These are phyloP conservation scores for Eucommia ulmoides DNA, from an alignment of 257 asterid species.

Conservation along the genomic window DNA sequence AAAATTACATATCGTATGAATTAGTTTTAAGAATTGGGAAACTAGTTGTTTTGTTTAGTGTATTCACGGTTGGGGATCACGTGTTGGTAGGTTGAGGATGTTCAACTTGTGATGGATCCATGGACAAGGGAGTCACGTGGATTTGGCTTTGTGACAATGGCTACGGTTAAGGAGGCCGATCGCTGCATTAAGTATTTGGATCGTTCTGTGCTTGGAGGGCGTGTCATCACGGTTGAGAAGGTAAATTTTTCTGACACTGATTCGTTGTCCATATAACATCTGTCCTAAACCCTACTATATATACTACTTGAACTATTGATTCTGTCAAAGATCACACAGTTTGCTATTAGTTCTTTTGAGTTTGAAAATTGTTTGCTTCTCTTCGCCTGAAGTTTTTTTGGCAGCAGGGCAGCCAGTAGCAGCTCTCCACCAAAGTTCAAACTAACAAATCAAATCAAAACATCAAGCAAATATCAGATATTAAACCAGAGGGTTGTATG, in stretches of 20 bases:
- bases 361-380: slow-evolving; percentile 28
- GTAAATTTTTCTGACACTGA: slow-evolving; percentile 16
- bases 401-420: slow-evolving; percentile 91
- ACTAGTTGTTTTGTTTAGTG: background rate
- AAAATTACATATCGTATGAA: no score
- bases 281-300: no score
- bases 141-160: slow-evolving; percentile 85
- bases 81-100: slow-evolving; percentile 48
- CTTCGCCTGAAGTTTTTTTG: slow-evolving; percentile 58
- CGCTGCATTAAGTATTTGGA: slow-evolving; percentile 75
- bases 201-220: slow-evolving; percentile 73
- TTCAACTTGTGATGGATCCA: slow-evolving; percentile 79
- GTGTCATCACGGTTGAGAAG: slow-evolving; percentile 92
- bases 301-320: background rate
- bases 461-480: slow-evolving; percentile 59
- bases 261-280: slow-evolving; percentile 1
- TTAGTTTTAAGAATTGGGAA: no score
- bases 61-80: background rate
- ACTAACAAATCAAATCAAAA: slow-evolving; percentile 62
- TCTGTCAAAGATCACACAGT: background rate
- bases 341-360: slow-evolving; percentile 4
- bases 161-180: slow-evolving; percentile 51
- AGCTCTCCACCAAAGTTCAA: slow-evolving; percentile 78
- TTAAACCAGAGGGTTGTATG: slow-evolving; percentile 75
- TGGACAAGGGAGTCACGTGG: slow-evolving; percentile 85